Conservation (phyloP, 139 green algal genomes). For the Chlamydomonas urium region DNA sequence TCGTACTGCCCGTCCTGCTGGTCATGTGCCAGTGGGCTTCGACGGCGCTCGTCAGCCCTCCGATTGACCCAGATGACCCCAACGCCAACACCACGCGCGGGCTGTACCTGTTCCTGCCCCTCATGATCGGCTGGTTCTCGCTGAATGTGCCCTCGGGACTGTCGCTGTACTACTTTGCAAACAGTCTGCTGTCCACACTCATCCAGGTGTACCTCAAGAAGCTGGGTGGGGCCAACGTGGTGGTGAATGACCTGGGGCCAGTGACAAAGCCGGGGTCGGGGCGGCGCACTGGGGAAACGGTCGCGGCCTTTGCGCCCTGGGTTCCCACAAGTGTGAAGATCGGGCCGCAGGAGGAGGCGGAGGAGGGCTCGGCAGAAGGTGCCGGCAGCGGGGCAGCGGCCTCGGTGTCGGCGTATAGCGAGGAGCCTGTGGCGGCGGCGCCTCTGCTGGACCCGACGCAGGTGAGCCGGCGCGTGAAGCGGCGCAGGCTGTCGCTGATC, state of each 20-base stretch:
- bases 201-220: constrained; percentile 81
- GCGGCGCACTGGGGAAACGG: constrained; percentile 22
- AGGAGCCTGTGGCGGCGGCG: not conserved
- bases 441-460: not conserved
- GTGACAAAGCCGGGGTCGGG: constrained; percentile 64
- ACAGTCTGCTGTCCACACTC: constrained; percentile 68
- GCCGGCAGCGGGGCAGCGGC: constrained; percentile 8
- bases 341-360: constrained; percentile 4
- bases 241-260: constrained; percentile 57
- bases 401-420: not conserved
- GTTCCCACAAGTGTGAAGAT: not conserved
- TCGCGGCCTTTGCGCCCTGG: not conserved
- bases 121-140: constrained; percentile 88
- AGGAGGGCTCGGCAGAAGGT: constrained; percentile 14
- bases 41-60: constrained; percentile 41
- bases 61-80: constrained; percentile 64
- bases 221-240: constrained; percentile 63
- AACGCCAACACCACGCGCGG: constrained; percentile 49
- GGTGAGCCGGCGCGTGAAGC: constrained; percentile 23
- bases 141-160: constrained; percentile 84
- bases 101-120: constrained; percentile 57
- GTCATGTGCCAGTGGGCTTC: constrained; percentile 13
- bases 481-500: constrained; percentile 13
- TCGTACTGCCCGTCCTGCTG: constrained; percentile 82
- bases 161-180: constrained; percentile 88